Conservation (phyloP, 768 basidiomycete species). For the Crepidotus variabilis region DNA sequence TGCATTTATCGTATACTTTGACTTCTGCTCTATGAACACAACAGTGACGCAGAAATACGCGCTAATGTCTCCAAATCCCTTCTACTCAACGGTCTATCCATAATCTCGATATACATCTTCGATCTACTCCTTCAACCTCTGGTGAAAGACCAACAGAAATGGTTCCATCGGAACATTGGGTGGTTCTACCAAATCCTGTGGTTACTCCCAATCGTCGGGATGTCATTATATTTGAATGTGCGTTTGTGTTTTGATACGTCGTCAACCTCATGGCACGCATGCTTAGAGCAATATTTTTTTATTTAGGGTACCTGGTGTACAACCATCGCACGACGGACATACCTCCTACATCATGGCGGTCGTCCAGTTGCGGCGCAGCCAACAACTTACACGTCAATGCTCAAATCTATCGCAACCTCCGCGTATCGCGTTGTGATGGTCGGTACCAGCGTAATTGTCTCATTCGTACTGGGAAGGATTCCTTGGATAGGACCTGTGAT, state of each 20-base stretch:
- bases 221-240: constrained; percentile 82
- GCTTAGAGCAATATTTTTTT: constrained; percentile 4
- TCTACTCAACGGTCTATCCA: constrained; percentile 65
- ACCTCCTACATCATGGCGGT: constrained; percentile 65
- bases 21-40: neutral
- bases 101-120: constrained; percentile 74
- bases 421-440: constrained; percentile 84
- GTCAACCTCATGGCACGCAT: too few species aligned
- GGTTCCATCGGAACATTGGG: constrained; percentile 69
- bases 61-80: constrained; percentile 72
- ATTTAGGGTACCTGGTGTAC: constrained; percentile 78
- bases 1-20: too few species aligned
- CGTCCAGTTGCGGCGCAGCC: constrained; percentile 49
- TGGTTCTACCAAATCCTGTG: constrained; percentile 78
- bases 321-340: constrained; percentile 71
- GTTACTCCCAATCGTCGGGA: constrained; percentile 73
- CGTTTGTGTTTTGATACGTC: constrained; percentile 19
- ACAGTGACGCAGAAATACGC: constrained; percentile 74
- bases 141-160: constrained; percentile 55
- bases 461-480: constrained; percentile 57
- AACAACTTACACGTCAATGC: constrained; percentile 62
- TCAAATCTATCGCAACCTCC: constrained; percentile 73
- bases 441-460: constrained; percentile 66
- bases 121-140: constrained; percentile 69
- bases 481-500: constrained; percentile 60